Evolutionary conservation across 176 grass and related monocot species (phyloP).

Genomic region (Phyllostachys edulis): DNA sequence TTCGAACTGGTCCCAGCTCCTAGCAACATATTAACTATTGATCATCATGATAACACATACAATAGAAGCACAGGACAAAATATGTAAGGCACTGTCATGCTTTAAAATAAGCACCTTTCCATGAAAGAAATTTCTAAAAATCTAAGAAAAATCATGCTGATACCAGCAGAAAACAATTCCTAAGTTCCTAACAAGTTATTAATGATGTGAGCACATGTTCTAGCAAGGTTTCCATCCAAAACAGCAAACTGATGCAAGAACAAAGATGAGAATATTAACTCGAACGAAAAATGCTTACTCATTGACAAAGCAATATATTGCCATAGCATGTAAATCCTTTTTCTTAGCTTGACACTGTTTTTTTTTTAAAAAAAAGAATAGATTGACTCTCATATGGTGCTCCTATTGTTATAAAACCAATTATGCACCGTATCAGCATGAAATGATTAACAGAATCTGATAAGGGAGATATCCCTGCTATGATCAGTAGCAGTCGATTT

Average conservation of each 20-base stretch:
- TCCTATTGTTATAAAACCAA: background rate
- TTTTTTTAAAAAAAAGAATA: background rate
- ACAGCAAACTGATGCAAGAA: background rate
- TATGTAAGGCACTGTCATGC: conserved; percentile 7
- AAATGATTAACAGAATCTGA: conserved; percentile 7
- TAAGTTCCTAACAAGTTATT: background rate
- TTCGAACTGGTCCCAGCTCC: conserved; percentile 98
- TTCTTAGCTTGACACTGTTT: background rate
- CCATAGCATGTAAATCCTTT: background rate
- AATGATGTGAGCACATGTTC: background rate
- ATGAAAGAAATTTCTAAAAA: background rate
- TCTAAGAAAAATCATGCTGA: background rate
- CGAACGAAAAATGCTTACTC: background rate
- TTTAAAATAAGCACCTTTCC: conserved; percentile 16
- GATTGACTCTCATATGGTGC: background rate
- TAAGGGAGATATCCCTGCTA: background rate
- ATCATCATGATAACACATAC: conserved; percentile 1
- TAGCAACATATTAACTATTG: conserved; percentile 29
- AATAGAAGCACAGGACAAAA: background rate
- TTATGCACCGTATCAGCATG: conserved; percentile 1
- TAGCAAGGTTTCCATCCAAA: conserved; percentile 5
- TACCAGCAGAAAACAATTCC: background rate
- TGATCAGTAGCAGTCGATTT: background rate
- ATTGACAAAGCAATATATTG: background rate
- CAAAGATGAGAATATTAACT: background rate